Percentiles rank a stretch among this genome's conserved stretches.
Conservation (phyloP, 306 rosid species). For the Geum urbanum region DNA sequence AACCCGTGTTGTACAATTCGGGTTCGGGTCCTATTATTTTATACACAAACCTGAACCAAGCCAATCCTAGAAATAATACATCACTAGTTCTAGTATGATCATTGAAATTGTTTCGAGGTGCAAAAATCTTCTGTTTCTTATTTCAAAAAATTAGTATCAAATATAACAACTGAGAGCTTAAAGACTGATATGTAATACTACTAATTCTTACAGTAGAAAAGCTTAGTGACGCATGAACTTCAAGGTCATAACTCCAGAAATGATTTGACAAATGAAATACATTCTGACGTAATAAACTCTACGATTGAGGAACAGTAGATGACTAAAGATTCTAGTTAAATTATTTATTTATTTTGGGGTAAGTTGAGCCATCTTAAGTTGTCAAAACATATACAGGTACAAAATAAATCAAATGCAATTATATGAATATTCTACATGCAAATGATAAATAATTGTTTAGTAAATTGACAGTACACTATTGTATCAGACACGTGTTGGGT, state of each 20-base stretch:
- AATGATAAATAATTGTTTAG: neutral
- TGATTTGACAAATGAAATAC: neutral
- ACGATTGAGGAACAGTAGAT: too few species aligned
- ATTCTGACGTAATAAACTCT: neutral
- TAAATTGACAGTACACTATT: too few species aligned
- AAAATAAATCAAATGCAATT: neutral
- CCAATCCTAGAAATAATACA: too few species aligned
- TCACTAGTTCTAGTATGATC: neutral
- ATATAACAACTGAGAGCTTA: neutral
- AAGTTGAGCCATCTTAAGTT: neutral
- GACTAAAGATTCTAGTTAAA: neutral
- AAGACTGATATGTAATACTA: neutral
- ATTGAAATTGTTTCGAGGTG: neutral
- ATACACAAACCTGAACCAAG: too few species aligned
- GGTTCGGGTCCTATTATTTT: too few species aligned
- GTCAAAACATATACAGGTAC: neutral
- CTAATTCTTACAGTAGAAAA: neutral
- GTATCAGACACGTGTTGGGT: neutral
- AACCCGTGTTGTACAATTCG: too few species aligned
- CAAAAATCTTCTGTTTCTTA: neutral
- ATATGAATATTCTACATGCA: neutral
- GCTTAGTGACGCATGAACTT: neutral
- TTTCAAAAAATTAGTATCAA: neutral
- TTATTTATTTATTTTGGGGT: neutral
- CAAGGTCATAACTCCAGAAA: neutral